Percentiles rank a stretch among this genome's conserved stretches.
Conservation (phyloP, 73 alveolate genomes). For the Tetrahymena malaccensis region DNA sequence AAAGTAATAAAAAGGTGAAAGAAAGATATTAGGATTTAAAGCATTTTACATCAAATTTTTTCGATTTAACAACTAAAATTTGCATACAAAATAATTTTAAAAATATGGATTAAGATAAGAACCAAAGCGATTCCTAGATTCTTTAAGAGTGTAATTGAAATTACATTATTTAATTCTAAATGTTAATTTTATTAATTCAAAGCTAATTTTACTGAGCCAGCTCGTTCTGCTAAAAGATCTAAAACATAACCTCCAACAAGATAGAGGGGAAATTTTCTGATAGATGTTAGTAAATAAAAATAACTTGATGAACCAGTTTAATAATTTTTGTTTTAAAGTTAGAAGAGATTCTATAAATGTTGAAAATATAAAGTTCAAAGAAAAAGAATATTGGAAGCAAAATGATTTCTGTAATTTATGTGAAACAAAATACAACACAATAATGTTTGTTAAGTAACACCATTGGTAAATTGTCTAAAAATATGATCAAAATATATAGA, state of each 20-base stretch:
- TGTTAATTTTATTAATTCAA: background rate
- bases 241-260: background rate
- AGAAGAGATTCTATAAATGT: background rate
- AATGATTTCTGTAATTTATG: background rate
- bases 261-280: background rate
- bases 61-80: too few relatives aligned
- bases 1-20: background rate
- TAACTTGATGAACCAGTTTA: background rate
- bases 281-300: background rate
- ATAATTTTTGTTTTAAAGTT: background rate
- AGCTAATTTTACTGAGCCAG: background rate
- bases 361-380: background rate
- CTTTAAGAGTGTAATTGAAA: background rate
- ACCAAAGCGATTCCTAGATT: background rate
- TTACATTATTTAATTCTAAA: background rate
- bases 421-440: background rate
- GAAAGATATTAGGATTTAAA: background rate
- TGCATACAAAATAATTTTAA: background rate
- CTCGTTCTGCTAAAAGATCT: background rate
- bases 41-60: background rate
- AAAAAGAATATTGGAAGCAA: background rate
- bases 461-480: background rate
- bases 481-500: background rate
- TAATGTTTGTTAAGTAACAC: background rate
- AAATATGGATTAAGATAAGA: background rate